Conservation (phyloP, 2,329 filamentous ascomycete species). For the Nemania diffusa region DNA sequence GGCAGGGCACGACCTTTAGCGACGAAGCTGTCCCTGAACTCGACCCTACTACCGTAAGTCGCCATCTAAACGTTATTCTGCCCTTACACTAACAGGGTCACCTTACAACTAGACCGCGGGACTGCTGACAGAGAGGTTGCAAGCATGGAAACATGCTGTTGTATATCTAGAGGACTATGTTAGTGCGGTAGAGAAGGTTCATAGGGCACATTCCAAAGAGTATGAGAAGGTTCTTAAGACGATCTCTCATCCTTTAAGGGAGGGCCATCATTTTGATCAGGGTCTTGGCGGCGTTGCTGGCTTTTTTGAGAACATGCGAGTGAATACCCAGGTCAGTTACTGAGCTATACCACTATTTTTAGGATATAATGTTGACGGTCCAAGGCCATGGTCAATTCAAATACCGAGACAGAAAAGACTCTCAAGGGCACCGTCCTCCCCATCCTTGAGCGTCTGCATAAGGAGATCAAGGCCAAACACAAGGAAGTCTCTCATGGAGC, state of each 20-base stretch:
- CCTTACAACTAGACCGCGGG: slow-evolving; percentile 69
- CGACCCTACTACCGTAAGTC: slow-evolving; percentile 67
- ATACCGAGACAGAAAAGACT: slow-evolving; percentile 90
- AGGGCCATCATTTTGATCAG: slow-evolving; percentile 94
- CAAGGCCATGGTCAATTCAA: slow-evolving; percentile 85
- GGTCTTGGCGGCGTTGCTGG: slow-evolving; percentile 86
- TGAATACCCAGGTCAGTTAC: slow-evolving; percentile 77
- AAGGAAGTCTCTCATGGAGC: slow-evolving; percentile 88
- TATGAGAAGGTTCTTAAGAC: slow-evolving; percentile 96
- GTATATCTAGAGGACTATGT: slow-evolving; percentile 93
- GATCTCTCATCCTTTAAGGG: slow-evolving; percentile 84
- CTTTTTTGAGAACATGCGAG: slow-evolving; percentile 92
- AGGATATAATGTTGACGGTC: slow-evolving; percentile 25
- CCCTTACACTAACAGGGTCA: slow-evolving; percentile 26
- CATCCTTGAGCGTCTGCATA: slow-evolving; percentile 88
- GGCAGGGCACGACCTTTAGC: slow-evolving; percentile 59
- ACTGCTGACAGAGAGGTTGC: slow-evolving; percentile 85
- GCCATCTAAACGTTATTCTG: slow-evolving; percentile 4
- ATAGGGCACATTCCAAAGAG: slow-evolving; percentile 88
- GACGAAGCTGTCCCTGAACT: slow-evolving; percentile 69
- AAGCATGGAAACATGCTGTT: slow-evolving; percentile 95
- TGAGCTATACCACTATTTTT: neutral
- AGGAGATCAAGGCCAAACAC: slow-evolving; percentile 95
- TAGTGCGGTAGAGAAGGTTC: slow-evolving; percentile 82
- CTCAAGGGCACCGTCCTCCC: slow-evolving; percentile 88